Conservation (phyloP, 768 basidiomycete species). For the Xerocomus brunneocitrinus region DNA sequence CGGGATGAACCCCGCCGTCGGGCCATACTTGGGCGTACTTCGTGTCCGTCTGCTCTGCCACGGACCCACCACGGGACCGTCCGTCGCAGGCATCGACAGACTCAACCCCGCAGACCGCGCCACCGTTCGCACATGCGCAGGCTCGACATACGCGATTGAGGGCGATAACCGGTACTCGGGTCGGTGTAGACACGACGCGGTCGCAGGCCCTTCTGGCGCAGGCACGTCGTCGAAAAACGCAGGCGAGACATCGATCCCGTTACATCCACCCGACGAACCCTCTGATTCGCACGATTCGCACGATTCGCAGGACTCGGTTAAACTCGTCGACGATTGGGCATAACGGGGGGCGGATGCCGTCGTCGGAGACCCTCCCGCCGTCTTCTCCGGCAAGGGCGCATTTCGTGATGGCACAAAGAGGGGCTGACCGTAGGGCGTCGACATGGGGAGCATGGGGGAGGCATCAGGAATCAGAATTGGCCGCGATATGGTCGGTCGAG, state of each 20-base stretch:
- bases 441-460: slow-evolving; percentile 5
- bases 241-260: slow-evolving; percentile 38
- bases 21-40: slow-evolving; percentile 15
- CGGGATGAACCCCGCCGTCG: slow-evolving; percentile 29
- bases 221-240: slow-evolving; percentile 43
- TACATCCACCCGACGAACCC: slow-evolving; percentile 10
- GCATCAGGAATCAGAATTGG: slow-evolving; percentile 24
- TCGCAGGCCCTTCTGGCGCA: slow-evolving; percentile 42
- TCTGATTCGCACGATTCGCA: slow-evolving; percentile 20
- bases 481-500: slow-evolving; percentile 59
- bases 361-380: background rate
- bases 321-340: slow-evolving; percentile 10
- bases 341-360: background rate
- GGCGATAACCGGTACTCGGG: slow-evolving; percentile 26
- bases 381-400: slow-evolving; percentile 5
- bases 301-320: slow-evolving; percentile 14
- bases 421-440: background rate
- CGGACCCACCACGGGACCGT: background rate
- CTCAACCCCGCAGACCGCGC: background rate
- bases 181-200: slow-evolving; percentile 33
- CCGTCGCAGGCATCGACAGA: background rate
- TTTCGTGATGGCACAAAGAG: slow-evolving; percentile 9
- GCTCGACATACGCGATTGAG: slow-evolving; percentile 16
- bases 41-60: background rate
- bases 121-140: slow-evolving; percentile 15